phyloP scores from a whole-genome alignment of 306 rosid species.

The Castanea crenata region DNA sequence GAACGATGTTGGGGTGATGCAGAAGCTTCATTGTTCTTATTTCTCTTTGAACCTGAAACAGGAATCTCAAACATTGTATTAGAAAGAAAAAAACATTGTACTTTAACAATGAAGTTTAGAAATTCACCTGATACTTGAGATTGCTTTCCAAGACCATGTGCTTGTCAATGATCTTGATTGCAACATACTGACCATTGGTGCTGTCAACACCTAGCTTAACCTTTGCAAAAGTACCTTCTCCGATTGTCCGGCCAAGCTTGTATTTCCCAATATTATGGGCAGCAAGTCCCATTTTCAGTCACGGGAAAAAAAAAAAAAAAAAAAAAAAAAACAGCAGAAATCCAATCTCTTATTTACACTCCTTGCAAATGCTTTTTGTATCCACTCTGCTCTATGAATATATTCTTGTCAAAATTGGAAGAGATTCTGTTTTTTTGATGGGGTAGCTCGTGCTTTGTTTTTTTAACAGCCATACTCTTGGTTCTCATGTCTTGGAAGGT shows the following conservation, averaged over 20 bases:
- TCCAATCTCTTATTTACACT: neutral
- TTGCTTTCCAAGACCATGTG: slow-evolving; percentile 56
- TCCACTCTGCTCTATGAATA: neutral
- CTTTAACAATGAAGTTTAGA: neutral
- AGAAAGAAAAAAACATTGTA: too few relatives aligned
- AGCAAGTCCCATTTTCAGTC: slow-evolving; percentile 45
- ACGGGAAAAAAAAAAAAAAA: neutral
- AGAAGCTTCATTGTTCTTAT: slow-evolving; percentile 80
- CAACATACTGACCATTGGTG: slow-evolving; percentile 50
- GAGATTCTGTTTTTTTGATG: neutral
- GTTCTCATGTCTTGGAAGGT: neutral
- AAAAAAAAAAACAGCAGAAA: neutral
- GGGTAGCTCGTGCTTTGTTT: neutral
- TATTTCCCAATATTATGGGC: slow-evolving; percentile 54
- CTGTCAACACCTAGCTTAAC: slow-evolving; percentile 57
- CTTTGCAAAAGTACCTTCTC: slow-evolving; percentile 84
- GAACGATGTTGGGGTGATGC: slow-evolving; percentile 70
- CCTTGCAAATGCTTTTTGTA: neutral
- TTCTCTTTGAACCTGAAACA: slow-evolving; percentile 77
- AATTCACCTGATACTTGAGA: slow-evolving; percentile 62
- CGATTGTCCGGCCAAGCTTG: slow-evolving; percentile 56
- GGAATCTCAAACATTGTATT: neutral
- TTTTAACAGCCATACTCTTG: neutral
- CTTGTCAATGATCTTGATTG: slow-evolving; percentile 73
- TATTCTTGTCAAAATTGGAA: neutral